Evolutionary conservation across 805 yeast species (phyloP).

Genomic region (Kurtzmaniella fragi): DNA sequence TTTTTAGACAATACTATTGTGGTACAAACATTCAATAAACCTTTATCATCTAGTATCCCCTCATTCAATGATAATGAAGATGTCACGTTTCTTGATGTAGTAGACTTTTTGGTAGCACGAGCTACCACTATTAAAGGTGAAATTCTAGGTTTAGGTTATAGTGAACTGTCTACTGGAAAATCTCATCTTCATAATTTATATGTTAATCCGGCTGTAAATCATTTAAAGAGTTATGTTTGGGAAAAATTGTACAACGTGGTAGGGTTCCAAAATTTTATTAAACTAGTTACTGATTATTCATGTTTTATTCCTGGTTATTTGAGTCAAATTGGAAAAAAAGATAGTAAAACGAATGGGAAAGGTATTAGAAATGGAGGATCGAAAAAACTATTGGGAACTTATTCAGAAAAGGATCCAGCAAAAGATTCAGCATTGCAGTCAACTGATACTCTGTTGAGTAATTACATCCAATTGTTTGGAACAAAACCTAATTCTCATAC

Average conservation of each 20-base stretch:
- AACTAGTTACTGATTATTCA: constrained; percentile 31
- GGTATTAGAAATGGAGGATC: too few species aligned
- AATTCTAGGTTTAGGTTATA: too few species aligned
- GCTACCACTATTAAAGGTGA: too few species aligned
- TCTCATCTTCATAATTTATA: constrained; percentile 28
- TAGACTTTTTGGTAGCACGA: constrained; percentile 37
- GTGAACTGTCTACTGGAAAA: constrained; percentile 14
- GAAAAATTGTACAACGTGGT: constrained; percentile 30
- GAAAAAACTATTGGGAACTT: too few species aligned
- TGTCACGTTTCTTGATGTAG: constrained; percentile 20
- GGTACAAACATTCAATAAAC: background rate
- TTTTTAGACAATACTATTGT: constrained; percentile 3
- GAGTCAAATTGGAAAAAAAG: constrained; percentile 1
- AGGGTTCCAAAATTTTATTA: constrained; percentile 36
- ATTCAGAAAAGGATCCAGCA: too few species aligned
- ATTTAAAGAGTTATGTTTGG: constrained; percentile 44
- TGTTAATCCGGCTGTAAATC: constrained; percentile 27
- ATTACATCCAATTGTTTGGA: constrained; percentile 22
- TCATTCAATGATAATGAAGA: too few species aligned
- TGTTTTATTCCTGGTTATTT: constrained; percentile 16
- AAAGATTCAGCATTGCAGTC: too few species aligned
- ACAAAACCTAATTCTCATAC: too few species aligned
- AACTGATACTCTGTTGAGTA: constrained; percentile 2
- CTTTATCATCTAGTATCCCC: too few species aligned
- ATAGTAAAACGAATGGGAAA: too few species aligned